These are phyloP conservation scores for Pichia sp. DNA, from an alignment of 1,139 yeast species.

Conservation along the genomic window DNA sequence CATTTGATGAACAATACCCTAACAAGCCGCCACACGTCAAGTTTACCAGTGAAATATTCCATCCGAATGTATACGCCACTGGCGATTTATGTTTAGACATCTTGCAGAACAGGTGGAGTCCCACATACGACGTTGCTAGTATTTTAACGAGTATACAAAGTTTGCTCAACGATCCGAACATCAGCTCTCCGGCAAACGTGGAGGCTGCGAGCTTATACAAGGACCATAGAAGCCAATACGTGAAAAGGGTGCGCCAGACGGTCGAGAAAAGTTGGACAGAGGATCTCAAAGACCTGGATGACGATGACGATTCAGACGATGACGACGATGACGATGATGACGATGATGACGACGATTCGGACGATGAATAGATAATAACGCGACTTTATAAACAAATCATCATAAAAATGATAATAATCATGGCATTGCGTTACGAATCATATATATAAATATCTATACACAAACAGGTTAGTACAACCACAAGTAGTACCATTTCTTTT, in stretches of 20 bases:
- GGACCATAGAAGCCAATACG: constrained; percentile 90
- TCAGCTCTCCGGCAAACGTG: constrained; percentile 94
- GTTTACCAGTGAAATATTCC: constrained; percentile 92
- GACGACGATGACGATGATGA: constrained; percentile 31
- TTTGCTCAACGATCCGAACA: constrained; percentile 90
- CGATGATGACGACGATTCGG: constrained; percentile 18
- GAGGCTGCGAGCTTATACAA: constrained; percentile 96
- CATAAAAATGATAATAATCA: no score
- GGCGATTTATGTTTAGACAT: constrained; percentile 97
- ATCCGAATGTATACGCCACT: constrained; percentile 92
- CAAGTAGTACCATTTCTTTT: constrained; percentile 36
- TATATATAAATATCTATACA: no score
- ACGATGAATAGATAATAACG: constrained; percentile 1
- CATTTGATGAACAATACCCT: constrained; percentile 96
- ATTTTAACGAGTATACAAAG: constrained; percentile 85
- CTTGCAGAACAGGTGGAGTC: constrained; percentile 96
- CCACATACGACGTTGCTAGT: constrained; percentile 97
- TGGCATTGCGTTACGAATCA: background rate
- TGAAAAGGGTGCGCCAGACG: constrained; percentile 85
- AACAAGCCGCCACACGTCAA: constrained; percentile 93
- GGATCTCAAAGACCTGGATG: constrained; percentile 56
- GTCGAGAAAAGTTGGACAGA: constrained; percentile 86
- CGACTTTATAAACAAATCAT: background rate
- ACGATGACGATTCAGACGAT: constrained; percentile 53
- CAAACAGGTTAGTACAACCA: constrained; percentile 28